These are phyloP conservation scores for Deuterostichococcus epilithicus DNA, from an alignment of 139 green algal species.

Conservation along the genomic window DNA sequence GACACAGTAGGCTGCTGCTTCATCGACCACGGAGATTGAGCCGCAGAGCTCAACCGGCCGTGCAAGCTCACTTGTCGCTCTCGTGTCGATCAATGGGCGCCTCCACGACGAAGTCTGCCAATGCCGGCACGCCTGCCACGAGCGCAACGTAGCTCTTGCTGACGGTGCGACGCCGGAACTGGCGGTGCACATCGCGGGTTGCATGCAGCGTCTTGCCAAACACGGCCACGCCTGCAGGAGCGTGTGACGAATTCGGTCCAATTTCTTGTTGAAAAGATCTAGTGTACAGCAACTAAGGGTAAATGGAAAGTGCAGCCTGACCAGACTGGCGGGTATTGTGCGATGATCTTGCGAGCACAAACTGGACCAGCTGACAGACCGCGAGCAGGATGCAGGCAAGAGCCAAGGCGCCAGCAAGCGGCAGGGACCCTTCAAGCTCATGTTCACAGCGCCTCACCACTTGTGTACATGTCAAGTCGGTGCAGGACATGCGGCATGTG, in stretches of 20 bases:
- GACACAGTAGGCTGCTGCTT: conserved; percentile 11
- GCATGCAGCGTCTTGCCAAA: background rate
- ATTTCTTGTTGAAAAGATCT: no score
- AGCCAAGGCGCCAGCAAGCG: no score
- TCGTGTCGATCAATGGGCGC: conserved; percentile 56
- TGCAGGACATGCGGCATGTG: conserved; percentile 41
- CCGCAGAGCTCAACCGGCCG: no score
- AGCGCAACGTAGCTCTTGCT: conserved; percentile 77
- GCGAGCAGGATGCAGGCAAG: no score
- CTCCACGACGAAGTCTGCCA: conserved; percentile 42
- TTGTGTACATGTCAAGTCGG: conserved; percentile 78
- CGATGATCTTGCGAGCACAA: no score
- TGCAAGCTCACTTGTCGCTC: conserved; percentile 24
- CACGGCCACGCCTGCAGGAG: background rate
- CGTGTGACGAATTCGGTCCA: no score
- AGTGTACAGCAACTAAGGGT: no score
- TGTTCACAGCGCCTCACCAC: conserved; percentile 72
- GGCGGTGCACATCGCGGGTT: background rate
- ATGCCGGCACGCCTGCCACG: conserved; percentile 37
- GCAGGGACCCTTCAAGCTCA: no score
- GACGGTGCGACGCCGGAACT: conserved; percentile 28
- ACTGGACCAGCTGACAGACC: no score
- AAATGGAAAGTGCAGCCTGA: no score
- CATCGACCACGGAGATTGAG: background rate
- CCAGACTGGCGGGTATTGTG: no score